Base-by-base conservation (phyloP, 2,329 filamentous ascomycete species). In the Diaporthe sp. region DNA sequence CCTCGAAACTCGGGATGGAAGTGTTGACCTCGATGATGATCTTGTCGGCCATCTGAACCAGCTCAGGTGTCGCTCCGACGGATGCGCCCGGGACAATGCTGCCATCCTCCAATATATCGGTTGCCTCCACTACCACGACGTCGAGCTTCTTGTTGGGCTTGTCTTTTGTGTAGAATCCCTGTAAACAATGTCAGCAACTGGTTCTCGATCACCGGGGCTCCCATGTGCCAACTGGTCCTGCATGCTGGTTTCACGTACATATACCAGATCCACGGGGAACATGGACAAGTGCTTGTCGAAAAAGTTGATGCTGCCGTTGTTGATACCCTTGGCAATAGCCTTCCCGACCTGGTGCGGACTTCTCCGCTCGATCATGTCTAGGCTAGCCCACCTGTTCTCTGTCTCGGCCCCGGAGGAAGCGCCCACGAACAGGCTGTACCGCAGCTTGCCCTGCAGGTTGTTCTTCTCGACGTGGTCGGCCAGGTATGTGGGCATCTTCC, bases 11-110 rank as follows among this genome's bases (percentile, higher is more conserved):
- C 7, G 95, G 95, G 68, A 94, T 90, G 1, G 94, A 87, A 0
- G 95, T 97, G 87, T 97, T 97, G 84, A 97, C 93, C 86, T 97
- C 95, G 80, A 97, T 94, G 80, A 97, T 95, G 84, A 97, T 91
- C 87, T 97, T 97, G 82, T 97, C 94, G 69, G 95, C 94, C 91
- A 97, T 94, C 84, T 97, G 94, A 65, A 97, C 89, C 71, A 97
- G 88, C 83, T 97, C 95, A 6, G 95, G 95, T 4, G 92, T 94
- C 17, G 95, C 95, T 71, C 95, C 95, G 35, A 97, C 94, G 13
- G 92, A 95, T 44, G 95, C 94, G 78, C 95, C 95, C 6, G 94
- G 94, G 56, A 97, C 93, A 79, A 97, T 96, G 77, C 94, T 95
- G 76, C 95, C 95, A 81, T 97, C 94, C 80, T 96, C 93, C 53